phyloP scores from a whole-genome alignment of 306 rosid species.

The Rubus idaeus region DNA sequence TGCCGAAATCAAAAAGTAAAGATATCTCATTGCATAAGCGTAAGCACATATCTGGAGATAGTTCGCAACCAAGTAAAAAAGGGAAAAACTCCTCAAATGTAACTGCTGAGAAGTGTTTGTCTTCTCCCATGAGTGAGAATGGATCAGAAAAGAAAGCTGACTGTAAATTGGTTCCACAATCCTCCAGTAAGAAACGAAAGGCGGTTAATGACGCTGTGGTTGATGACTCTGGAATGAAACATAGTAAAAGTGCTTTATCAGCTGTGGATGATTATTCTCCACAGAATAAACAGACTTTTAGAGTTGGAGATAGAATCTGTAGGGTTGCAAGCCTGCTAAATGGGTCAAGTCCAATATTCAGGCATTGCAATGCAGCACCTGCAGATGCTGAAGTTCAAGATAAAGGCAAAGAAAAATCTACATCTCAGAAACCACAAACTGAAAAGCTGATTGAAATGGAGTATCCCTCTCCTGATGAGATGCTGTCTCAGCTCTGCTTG shows the following conservation, averaged over 20 bases:
- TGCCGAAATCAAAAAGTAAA: conserved; percentile 20
- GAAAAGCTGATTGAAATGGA: conserved; percentile 23
- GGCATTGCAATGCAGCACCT: conserved; percentile 26
- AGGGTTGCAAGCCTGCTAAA: conserved; percentile 50
- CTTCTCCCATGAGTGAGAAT: conserved; percentile 23
- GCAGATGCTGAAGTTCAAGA: conserved; percentile 9
- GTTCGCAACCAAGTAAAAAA: conserved; percentile 25
- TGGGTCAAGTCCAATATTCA: conserved; percentile 42
- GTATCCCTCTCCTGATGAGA: conserved; percentile 37
- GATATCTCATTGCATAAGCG: conserved; percentile 28
- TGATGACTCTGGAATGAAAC: conserved; percentile 25
- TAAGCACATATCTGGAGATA: conserved; percentile 25
- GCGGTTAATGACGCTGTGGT: conserved; percentile 12
- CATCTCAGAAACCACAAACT: conserved; percentile 21
- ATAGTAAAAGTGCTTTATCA: neutral
- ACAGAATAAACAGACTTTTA: conserved; percentile 31
- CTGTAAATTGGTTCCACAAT: conserved; percentile 7
- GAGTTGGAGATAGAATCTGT: conserved; percentile 51
- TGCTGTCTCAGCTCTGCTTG: conserved; percentile 44
- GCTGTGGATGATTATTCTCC: conserved; percentile 4
- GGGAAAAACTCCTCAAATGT: conserved; percentile 43
- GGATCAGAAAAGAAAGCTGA: conserved; percentile 31
- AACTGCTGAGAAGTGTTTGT: conserved; percentile 34
- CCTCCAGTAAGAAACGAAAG: conserved; percentile 42
- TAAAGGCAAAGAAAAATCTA: conserved; percentile 13